Base-by-base conservation (phyloP, 495 filamentous ascomycete genomes). In the Pseudomonodictys pantanalensis region DNA sequence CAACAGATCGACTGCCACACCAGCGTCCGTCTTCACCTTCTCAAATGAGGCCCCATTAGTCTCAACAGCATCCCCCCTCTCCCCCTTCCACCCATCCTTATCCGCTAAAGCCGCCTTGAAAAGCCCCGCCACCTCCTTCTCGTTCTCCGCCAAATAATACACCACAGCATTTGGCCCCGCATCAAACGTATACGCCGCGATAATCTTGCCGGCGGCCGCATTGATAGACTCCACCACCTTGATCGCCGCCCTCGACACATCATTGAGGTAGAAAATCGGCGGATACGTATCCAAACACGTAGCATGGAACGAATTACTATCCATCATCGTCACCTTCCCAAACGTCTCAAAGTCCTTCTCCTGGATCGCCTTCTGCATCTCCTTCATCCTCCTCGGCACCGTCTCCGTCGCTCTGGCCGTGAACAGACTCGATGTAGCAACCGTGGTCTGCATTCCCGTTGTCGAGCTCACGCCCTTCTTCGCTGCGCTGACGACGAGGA, bases 241-340 rank as follows among this genome's bases (percentile, higher is more conserved):
- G 46, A 99, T 88, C 10, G 91, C 90, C 7, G 91, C 90, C 15
- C 88, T 77, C 17, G 83, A 88, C 18, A 92, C 86, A 73, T 97
- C 93, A 69, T 97, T 99, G 78, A 97, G 81, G 76, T 99, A 99
- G 76, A 96, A 96, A 62, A 99, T 97, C 12, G 93, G 93, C 47
- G 93, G 93, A 71, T 87, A 88, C 0, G 95, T 97, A 76, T 99
- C 93, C 57, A 92, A 77, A 70, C 93, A 97, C 28, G 87, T 89
- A 15, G 93, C 90, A 71, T 99, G 93, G 84, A 99, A 99, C 52
- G 82, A 85, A 73, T 99, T 99, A 68, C 88, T 92, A 69, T 98
- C 93, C 67, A 84, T 85, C 92, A 96, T 97, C 11, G 95, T 95
- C 30, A 96, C 81, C 72, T 86, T 82, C 3, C 86, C 93, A 69